Base-by-base conservation (phyloP, 2,329 filamentous ascomycete genomes). In the Cladosporium oxysporum region DNA sequence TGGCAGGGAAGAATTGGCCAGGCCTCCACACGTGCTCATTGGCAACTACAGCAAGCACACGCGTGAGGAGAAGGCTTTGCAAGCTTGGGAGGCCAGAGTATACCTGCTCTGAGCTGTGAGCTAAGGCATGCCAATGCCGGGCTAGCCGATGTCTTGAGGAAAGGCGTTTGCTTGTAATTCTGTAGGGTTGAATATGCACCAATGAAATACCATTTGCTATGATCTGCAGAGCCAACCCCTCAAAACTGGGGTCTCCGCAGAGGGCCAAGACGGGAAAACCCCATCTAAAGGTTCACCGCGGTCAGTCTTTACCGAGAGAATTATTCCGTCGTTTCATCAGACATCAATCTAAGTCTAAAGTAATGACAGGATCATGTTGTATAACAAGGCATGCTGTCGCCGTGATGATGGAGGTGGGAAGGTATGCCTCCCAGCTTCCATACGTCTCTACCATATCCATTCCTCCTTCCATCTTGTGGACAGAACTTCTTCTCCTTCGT, bases 41-140 rank as follows among this genome's bases (percentile, higher is more conserved):
- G 55, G 37, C 44, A 79, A 0, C 87, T 90, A 84, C 2, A 85
- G 80, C 11, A 78, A 78, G 59, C 64, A 69, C 7, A 72, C 73
- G 18, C 68, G 69, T 2, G 72, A 66, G 26, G 73, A 49, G 8
- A 67, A 69, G 5, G 50, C 58, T 8, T 63, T 80, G 64, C 72
- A 76, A 53, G 75, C 78, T 16, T 74, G 76, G 63, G 78, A 80
- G 66, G 78, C 77, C 14, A 72, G 77, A 53, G 73, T 79, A 3
- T 79, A 79, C 66, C 69, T 78, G 6, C 67, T 77, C 23, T 65
- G 57, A 65, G 21, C 28, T 29, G 23, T n/a, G 41, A 21, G 57
- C 41, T 60, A 65, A 59, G 62, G 41, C 41, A 44, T 47, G 61
- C 61, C 61, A 29, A 26, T 57, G 61, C 61, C 61, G 61, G 41